Conservation (phyloP, 1,284 basidiomycete genomes). For the Puccinia horiana region DNA sequence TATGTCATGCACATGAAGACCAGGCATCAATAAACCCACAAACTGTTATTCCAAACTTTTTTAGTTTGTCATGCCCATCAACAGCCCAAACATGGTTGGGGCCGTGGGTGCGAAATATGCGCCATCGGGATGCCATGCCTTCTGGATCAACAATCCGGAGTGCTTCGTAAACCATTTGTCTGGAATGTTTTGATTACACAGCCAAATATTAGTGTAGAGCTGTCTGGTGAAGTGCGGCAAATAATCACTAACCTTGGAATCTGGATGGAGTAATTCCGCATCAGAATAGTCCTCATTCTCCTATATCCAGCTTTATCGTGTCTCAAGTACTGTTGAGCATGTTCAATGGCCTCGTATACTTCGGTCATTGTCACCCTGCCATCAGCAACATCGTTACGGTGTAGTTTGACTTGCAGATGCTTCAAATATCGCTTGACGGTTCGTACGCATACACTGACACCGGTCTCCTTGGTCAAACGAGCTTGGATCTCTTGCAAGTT, state of each 20-base stretch:
- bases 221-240: background rate
- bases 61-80: slow-evolving; percentile 12
- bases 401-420: background rate
- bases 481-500: slow-evolving; percentile 11
- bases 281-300: background rate
- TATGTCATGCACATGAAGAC: background rate
- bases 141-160: background rate
- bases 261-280: background rate
- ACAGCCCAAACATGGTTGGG: background rate
- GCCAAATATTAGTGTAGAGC: too few relatives aligned
- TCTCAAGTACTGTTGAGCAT: background rate
- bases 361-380: background rate
- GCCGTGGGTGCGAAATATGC: background rate
- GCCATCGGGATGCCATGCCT: background rate
- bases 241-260: background rate
- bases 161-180: background rate
- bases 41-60: background rate
- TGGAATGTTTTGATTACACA: background rate
- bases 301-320: background rate
- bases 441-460: background rate
- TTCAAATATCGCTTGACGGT: background rate
- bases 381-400: background rate
- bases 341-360: background rate
- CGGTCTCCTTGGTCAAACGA: background rate
- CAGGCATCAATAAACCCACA: too few relatives aligned